These are phyloP conservation scores for Aspergillus melleus DNA, from an alignment of 2,329 filamentous ascomycete species.

Conservation along the genomic window DNA sequence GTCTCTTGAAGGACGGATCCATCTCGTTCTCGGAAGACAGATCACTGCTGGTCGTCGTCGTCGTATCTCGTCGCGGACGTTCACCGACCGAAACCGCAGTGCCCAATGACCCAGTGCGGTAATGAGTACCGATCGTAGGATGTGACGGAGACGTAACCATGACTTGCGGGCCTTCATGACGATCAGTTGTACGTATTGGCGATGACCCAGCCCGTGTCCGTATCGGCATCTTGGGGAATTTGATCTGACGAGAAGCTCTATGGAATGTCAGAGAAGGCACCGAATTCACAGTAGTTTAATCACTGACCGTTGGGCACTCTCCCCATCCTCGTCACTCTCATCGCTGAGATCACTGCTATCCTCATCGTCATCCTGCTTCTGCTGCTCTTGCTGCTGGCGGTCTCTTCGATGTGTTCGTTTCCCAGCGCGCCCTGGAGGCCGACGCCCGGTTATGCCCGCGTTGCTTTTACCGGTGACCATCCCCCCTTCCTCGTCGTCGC, in stretches of 20 bases:
- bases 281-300: neutral
- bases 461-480: conserved; percentile 61
- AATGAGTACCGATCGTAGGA: conserved; percentile 46
- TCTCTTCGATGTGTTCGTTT: conserved; percentile 36
- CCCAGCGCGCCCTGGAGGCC: conserved; percentile 28
- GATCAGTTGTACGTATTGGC: conserved; percentile 63
- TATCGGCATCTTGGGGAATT: conserved; percentile 94
- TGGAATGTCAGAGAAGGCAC: conserved; percentile 17
- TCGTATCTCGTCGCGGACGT: conserved; percentile 60
- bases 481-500: conserved; percentile 62
- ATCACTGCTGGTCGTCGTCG: conserved; percentile 65
- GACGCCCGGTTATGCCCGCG: conserved; percentile 58
- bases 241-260: conserved; percentile 81
- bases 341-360: conserved; percentile 67
- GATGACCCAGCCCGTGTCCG: conserved; percentile 84
- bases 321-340: conserved; percentile 64
- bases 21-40: conserved; percentile 66
- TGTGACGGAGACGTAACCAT: conserved; percentile 58
- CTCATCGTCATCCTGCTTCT: conserved; percentile 63
- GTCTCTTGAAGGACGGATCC: conserved; percentile 55
- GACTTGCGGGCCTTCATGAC: conserved; percentile 48
- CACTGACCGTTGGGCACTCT: conserved; percentile 40
- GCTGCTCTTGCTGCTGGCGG: conserved; percentile 49
- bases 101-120: conserved; percentile 57
- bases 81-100: conserved; percentile 55